Conservation (phyloP, 371 early-diverging fungal species). For the Catenaria anguillulae region DNA sequence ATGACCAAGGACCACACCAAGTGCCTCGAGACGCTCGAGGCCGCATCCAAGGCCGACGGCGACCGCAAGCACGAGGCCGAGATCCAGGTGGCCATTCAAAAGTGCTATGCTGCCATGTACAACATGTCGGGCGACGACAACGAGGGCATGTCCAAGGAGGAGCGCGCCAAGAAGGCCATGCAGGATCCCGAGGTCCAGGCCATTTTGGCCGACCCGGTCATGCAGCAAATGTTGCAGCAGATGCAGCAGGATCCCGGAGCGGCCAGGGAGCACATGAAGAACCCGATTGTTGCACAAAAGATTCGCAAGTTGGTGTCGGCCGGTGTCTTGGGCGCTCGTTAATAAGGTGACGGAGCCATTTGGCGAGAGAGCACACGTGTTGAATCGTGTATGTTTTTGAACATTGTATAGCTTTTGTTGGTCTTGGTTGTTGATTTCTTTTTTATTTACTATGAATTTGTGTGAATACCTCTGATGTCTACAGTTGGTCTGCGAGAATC, state of each 20-base stretch:
- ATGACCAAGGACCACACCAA: slow-evolving; percentile 76
- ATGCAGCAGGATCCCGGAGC: slow-evolving; percentile 92
- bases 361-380: too few relatives aligned
- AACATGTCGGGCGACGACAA: slow-evolving; percentile 17
- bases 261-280: slow-evolving; percentile 71
- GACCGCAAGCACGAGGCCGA: slow-evolving; percentile 71
- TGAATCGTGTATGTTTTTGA: too few relatives aligned
- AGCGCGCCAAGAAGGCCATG: slow-evolving; percentile 66
- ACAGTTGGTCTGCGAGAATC: too few relatives aligned
- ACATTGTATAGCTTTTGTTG: too few relatives aligned
- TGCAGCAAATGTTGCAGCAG: slow-evolving; percentile 90
- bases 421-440: too few relatives aligned
- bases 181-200: slow-evolving; percentile 82
- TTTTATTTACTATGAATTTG: too few relatives aligned
- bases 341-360: too few relatives aligned
- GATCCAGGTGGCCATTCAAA: slow-evolving; percentile 60
- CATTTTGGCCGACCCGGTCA: slow-evolving; percentile 82
- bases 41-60: slow-evolving; percentile 58
- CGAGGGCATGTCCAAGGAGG: slow-evolving; percentile 51
- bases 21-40: slow-evolving; percentile 62
- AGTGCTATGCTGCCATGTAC: slow-evolving; percentile 63
- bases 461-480: too few relatives aligned
- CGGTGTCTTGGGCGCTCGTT: slow-evolving; percentile 47
- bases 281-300: slow-evolving; percentile 84
- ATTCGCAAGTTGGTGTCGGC: slow-evolving; percentile 83